phyloP scores from a whole-genome alignment of 768 basidiomycete genomes.

The Suillus fuscotomentosus region DNA sequence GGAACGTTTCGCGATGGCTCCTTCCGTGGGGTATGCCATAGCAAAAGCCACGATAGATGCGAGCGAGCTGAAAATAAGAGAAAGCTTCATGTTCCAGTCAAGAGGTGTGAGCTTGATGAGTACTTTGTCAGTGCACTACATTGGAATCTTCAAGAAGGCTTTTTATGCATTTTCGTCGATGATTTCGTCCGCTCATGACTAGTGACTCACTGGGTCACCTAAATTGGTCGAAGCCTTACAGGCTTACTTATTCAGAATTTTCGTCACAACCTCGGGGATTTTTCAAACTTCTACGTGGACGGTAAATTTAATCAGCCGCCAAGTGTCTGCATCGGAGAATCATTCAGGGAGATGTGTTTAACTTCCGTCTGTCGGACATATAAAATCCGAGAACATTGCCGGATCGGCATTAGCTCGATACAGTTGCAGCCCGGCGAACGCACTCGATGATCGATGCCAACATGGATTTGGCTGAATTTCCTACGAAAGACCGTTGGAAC shows the following conservation, averaged over 20 bases:
- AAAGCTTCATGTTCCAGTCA: not conserved
- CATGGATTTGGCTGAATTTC: conserved; percentile 18
- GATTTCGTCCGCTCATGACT: not conserved
- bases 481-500: conserved; percentile 23
- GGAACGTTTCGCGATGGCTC: not conserved
- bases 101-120: not conserved
- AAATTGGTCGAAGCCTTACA: too few species aligned
- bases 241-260: too few species aligned
- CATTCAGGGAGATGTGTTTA: conserved; percentile 6
- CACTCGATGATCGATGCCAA: conserved; percentile 6
- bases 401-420: conserved; percentile 24
- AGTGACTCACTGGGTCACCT: not conserved
- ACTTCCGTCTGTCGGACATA: conserved; percentile 4
- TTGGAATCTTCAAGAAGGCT: not conserved
- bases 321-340: not conserved
- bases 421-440: conserved; percentile 23
- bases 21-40: not conserved
- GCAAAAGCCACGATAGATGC: not conserved
- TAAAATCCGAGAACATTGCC: conserved; percentile 19
- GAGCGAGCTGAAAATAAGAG: not conserved
- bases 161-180: not conserved
- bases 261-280: not conserved
- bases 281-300: not conserved
- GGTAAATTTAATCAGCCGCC: not conserved
- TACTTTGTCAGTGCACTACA: not conserved